Evolutionary conservation across 768 basidiomycete genomes (phyloP).

Genomic region (Trametes punicea): DNA sequence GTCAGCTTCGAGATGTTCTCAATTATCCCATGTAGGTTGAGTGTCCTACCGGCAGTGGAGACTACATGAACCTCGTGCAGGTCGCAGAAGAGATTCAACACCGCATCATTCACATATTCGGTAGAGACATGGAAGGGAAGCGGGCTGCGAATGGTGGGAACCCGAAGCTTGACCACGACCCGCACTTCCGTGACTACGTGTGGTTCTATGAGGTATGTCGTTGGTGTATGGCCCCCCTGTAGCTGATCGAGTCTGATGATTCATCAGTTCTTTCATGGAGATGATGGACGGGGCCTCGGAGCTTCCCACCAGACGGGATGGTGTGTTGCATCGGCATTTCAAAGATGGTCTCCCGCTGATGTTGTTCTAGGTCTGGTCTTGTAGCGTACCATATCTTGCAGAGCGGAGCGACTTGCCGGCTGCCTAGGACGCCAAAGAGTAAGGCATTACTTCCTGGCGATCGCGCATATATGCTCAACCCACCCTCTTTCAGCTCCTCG

Average conservation of each 20-base stretch:
- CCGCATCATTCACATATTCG: slow-evolving; percentile 97
- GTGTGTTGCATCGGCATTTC: slow-evolving; percentile 39
- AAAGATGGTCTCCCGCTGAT: background rate
- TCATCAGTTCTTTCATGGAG: slow-evolving; percentile 88
- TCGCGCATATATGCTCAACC: background rate
- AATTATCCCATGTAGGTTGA: slow-evolving; percentile 53
- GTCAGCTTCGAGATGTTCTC: background rate
- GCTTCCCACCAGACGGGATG: slow-evolving; percentile 99
- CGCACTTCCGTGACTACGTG: slow-evolving; percentile 95
- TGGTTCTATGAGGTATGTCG: slow-evolving; percentile 87
- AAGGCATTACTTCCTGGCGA: slow-evolving; percentile 32
- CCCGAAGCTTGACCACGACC: slow-evolving; percentile 82
- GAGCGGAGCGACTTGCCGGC: slow-evolving; percentile 81
- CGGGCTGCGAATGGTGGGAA: slow-evolving; percentile 93
- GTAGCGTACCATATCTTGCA: slow-evolving; percentile 91
- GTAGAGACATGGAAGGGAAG: slow-evolving; percentile 82
- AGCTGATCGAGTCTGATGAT: background rate
- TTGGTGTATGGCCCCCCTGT: background rate
- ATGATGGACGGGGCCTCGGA: slow-evolving; percentile 88
- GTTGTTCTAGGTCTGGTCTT: slow-evolving; percentile 67
- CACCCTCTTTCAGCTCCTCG: slow-evolving; percentile 62
- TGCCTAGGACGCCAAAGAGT: slow-evolving; percentile 95
- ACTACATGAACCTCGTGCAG: slow-evolving; percentile 91
- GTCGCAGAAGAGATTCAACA: slow-evolving; percentile 99
- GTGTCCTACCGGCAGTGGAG: slow-evolving; percentile 96